Conservation (phyloP, 2,329 filamentous ascomycete species). For the Colletotrichum sp. region DNA sequence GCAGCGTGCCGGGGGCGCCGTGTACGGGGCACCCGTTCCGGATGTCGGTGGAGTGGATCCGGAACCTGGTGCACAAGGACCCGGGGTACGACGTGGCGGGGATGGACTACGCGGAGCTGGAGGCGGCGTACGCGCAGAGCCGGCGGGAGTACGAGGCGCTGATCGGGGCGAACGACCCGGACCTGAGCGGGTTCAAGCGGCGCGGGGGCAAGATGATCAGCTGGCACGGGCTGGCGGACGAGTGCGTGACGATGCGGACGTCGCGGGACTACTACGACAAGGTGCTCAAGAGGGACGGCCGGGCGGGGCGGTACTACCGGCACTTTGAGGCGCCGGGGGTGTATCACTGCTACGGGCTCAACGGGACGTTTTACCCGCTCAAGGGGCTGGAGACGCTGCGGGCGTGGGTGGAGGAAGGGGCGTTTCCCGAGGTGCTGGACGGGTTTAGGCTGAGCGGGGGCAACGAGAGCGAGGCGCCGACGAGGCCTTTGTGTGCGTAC, state of each 20-base stretch:
- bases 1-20: background rate
- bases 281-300: slow-evolving; percentile 5
- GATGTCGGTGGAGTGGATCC: slow-evolving; percentile 20
- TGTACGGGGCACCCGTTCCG: slow-evolving; percentile 13
- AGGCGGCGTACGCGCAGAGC: background rate
- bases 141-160: slow-evolving; percentile 21
- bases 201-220: slow-evolving; percentile 46
- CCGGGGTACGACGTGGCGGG: background rate
- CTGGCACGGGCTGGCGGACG: slow-evolving; percentile 46
- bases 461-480: slow-evolving; percentile 15
- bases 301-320: slow-evolving; percentile 47
- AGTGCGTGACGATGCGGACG: slow-evolving; percentile 36
- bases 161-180: slow-evolving; percentile 32
- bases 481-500: slow-evolving; percentile 15
- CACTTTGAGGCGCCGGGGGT: slow-evolving; percentile 58
- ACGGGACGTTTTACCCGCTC: slow-evolving; percentile 16
- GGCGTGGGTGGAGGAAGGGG: slow-evolving; percentile 14
- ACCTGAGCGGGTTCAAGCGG: slow-evolving; percentile 31
- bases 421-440: background rate
- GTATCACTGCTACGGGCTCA: slow-evolving; percentile 45
- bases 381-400: slow-evolving; percentile 11
- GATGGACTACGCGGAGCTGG: slow-evolving; percentile 2
- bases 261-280: slow-evolving; percentile 34
- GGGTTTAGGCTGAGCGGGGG: slow-evolving; percentile 9
- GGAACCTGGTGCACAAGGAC: slow-evolving; percentile 10